Percentiles rank a stretch among this genome's conserved stretches.
Conservation (phyloP, 371 early-diverging fungal species). For the Chytridiales sp. region DNA sequence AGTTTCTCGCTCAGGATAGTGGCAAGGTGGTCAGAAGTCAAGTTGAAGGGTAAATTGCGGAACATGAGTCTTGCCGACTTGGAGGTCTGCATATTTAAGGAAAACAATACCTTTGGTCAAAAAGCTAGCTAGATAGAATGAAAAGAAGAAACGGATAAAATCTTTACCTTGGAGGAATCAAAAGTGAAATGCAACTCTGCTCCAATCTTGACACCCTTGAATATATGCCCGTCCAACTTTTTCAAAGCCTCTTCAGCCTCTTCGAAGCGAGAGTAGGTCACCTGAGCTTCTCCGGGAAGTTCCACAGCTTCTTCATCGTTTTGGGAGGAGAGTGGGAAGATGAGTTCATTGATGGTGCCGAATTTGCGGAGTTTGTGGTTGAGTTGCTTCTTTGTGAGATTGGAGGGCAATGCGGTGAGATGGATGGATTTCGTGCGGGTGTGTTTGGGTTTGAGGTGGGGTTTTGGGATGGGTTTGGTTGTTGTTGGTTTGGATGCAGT, state of each 20-base stretch:
- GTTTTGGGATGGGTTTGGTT: slow-evolving; percentile 2
- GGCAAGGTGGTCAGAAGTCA: slow-evolving; percentile 23
- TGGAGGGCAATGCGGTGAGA: slow-evolving; percentile 34
- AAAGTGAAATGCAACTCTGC: slow-evolving; percentile 11
- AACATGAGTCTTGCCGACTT: too few relatives aligned
- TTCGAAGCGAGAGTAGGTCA: slow-evolving; percentile 24
- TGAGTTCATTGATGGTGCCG: slow-evolving; percentile 61
- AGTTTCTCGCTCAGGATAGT: too few relatives aligned
- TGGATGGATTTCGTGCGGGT: slow-evolving; percentile 3
- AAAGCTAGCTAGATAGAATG: too few relatives aligned
- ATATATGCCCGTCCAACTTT: slow-evolving; percentile 63
- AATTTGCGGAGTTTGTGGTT: slow-evolving; percentile 68
- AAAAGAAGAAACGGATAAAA: too few relatives aligned
- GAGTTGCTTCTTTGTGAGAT: slow-evolving; percentile 63
- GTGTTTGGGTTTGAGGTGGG: neutral
- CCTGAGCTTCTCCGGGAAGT: slow-evolving; percentile 17
- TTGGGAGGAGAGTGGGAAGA: slow-evolving; percentile 45
- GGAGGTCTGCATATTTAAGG: too few relatives aligned
- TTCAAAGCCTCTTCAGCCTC: slow-evolving; percentile 57
- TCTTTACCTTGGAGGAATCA: too few relatives aligned
- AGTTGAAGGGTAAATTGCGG: slow-evolving; percentile 81
- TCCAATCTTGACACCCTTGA: slow-evolving; percentile 55
- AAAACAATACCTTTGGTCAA: too few relatives aligned
- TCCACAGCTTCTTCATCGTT: neutral
- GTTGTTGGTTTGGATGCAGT: slow-evolving; percentile 9